phyloP scores from a whole-genome alignment of 2,329 filamentous ascomycete species.

The Diatrype stigma region DNA sequence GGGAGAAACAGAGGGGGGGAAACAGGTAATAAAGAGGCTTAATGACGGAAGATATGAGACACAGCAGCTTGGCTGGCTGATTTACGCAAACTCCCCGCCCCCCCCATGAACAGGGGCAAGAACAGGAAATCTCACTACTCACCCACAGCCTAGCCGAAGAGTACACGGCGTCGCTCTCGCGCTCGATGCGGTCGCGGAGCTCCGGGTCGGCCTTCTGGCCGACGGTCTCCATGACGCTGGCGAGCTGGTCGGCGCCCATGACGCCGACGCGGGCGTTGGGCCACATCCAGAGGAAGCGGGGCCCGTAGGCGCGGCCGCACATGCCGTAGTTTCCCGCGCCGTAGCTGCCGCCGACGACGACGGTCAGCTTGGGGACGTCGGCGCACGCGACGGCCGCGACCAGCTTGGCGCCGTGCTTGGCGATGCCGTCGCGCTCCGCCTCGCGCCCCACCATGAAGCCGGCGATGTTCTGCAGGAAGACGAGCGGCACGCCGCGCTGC shows the following conservation, averaged over 20 bases:
- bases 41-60: slow-evolving; percentile 2
- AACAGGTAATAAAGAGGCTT: neutral
- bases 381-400: slow-evolving; percentile 94
- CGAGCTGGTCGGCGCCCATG: slow-evolving; percentile 92
- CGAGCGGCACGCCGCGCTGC: slow-evolving; percentile 81
- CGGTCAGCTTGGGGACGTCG: slow-evolving; percentile 92
- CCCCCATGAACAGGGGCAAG: too few species aligned
- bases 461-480: slow-evolving; percentile 95
- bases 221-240: slow-evolving; percentile 90
- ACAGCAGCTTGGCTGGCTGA: too few species aligned
- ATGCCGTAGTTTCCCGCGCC: slow-evolving; percentile 98
- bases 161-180: slow-evolving; percentile 84
- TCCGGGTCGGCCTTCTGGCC: slow-evolving; percentile 77
- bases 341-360: slow-evolving; percentile 89
- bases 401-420: slow-evolving; percentile 95
- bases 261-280: slow-evolving; percentile 94
- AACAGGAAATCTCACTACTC: slow-evolving; percentile 25
- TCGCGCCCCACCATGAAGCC: slow-evolving; percentile 98
- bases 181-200: slow-evolving; percentile 79
- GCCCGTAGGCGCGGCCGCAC: slow-evolving; percentile 92
- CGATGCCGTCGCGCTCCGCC: slow-evolving; percentile 90
- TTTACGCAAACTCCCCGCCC: too few species aligned
- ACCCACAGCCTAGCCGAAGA: slow-evolving; percentile 88
- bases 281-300: slow-evolving; percentile 93
- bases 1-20: slow-evolving; percentile 2